Conservation (phyloP, 441 rosid species). For the Erodium chrysanthum region DNA sequence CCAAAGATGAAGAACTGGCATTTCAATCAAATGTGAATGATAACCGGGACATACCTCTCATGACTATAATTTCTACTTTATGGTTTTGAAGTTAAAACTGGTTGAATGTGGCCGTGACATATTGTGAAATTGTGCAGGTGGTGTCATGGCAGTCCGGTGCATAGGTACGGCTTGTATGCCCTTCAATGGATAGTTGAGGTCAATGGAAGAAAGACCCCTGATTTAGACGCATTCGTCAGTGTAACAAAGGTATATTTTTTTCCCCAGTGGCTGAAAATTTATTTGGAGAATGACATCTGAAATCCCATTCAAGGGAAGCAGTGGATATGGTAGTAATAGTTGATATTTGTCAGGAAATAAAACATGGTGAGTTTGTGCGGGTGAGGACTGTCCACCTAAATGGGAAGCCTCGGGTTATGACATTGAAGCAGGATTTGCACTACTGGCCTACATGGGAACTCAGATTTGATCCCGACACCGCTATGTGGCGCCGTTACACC, state of each 20-base stretch:
- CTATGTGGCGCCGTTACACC: conserved; percentile 56
- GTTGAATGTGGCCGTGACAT: too few relatives aligned
- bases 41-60: too few relatives aligned
- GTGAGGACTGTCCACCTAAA: conserved; percentile 70
- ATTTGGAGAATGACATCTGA: too few relatives aligned
- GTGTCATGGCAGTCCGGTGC: conserved; percentile 86
- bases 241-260: conserved; percentile 56
- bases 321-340: too few relatives aligned
- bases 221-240: conserved; percentile 61
- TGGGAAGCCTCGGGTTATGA: conserved; percentile 84
- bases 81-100: too few relatives aligned
- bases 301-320: too few relatives aligned
- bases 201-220: conserved; percentile 72
- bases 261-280: too few relatives aligned
- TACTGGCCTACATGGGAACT: conserved; percentile 98
- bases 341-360: conserved; percentile 45
- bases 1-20: too few relatives aligned
- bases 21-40: too few relatives aligned
- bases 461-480: conserved; percentile 65
- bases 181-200: conserved; percentile 94
- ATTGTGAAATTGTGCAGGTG: conserved; percentile 45
- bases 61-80: too few relatives aligned
- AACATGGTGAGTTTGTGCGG: conserved; percentile 78
- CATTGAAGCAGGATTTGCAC: conserved; percentile 93
- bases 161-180: conserved; percentile 79